Base-by-base conservation (phyloP, 225 moss, liverwort and hornwort species). In the Ulota crispa region DNA sequence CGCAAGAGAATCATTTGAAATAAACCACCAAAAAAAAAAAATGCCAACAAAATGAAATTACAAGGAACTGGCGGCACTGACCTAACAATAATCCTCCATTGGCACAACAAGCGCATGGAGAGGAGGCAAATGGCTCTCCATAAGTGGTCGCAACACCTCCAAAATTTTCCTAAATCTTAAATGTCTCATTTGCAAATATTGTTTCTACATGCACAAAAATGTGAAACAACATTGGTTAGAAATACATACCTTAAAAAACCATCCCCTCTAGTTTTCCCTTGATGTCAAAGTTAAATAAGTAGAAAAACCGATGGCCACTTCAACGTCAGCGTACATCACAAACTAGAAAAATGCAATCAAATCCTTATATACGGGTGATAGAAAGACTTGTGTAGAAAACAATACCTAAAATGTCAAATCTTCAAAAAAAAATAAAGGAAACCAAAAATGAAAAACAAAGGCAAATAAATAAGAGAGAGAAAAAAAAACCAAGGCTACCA, bases 61-160 rank as follows among this genome's bases (percentile, higher is more conserved):
- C 36, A 23, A 69, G 32, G 18, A 61, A 42, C 32, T 14, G 47
- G 34, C 9, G 7, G 69, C 62, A 41, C 81, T 30, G 36, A 88
- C 91, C 91, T 91, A 88, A 55, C 89, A 88, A 59, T 87, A 88
- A n/a, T n/a, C n/a, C n/a, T n/a, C n/a, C n/a, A n/a, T 89, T 91
- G 91, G 91, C 66, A 91, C 88, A 19, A 89, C 77, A 8, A 91
- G 59, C 11, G 87, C 91, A 28, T 91, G 88, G 36, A 91, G 85
- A 76, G 88, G 88, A 81, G 91, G 91, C 63, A 85, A 91, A 82
- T 89, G 88, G 75, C 85, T 81, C 80, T 88, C 88, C 91, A 91
- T 89, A 24, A 89, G 87, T 67, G 87, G 79, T 42, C 91, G 85
- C 23, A 91, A 79, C 28, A 86, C 81, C 82, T 91, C 91, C 69